Base-by-base conservation (phyloP, 2,329 filamentous ascomycete species). In the Hypoxylon sp. region DNA sequence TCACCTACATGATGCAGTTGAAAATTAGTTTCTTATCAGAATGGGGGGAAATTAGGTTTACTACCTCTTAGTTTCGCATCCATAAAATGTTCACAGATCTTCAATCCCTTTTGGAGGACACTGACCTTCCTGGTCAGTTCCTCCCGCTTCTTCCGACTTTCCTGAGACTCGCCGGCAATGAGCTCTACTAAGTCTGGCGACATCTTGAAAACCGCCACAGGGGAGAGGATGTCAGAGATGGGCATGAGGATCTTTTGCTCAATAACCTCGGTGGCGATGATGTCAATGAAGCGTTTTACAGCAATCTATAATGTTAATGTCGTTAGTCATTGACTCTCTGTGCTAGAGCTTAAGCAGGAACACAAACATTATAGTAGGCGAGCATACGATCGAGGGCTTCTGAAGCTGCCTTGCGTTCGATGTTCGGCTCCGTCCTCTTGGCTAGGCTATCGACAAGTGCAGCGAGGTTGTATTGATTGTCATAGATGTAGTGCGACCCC, bases 231-330 rank as follows among this genome's bases (percentile, higher is more conserved):
- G 17, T 76, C 71, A 4, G 72, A 33, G 1, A 85, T 76, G 3
- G 66, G 73, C 0, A 73, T 70, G 20, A 85, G 64, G 6, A 85
- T 77, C 44, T 81, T 79, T 3, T 68, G 69, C 70, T 85, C 83
- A 13, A 85, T 77, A 0, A 82, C 79, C 65, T 84, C 76, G 20
- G 82, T 76, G 7, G 82, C 77, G 3, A 85, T 70, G 37, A 83
- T 79, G 25, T 85, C 83, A 25, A 83, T 68, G 66, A 85, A 82
- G 1, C 79, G 78, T 68, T 83, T 81, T 55, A 84, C 46, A 0
- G 83, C 82, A 50, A 85, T 80, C 83, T 85, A 60, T 1, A 31
- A 31, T 5, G n/a, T 8, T 3, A 14, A 25, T 2, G 6, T 51
- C 6, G 40, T 72, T 22, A 70, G 51, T 37, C 3, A 44, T n/a